These are phyloP conservation scores for Bertia moriformis DNA, from an alignment of 2,329 filamentous ascomycete genomes.

Conservation along the genomic window DNA sequence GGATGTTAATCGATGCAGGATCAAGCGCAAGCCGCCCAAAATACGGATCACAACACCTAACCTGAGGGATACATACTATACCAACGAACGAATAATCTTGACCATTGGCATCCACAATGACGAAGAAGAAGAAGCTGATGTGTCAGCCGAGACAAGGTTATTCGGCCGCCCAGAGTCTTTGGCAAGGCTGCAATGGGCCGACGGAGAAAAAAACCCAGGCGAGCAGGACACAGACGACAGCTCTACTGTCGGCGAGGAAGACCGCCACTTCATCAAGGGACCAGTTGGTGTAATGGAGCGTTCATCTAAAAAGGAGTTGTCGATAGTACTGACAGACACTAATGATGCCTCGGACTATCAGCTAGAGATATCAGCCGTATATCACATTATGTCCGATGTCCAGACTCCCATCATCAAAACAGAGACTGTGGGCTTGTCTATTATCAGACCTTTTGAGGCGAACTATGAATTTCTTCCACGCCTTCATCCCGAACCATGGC, in stretches of 20 bases:
- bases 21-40: conserved; percentile 52
- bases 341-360: conserved; percentile 28
- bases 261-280: conserved; percentile 6
- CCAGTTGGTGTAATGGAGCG: conserved; percentile 16
- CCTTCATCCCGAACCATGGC: conserved; percentile 39
- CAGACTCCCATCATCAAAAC: conserved; percentile 44
- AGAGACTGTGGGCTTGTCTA: conserved; percentile 31
- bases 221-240: background rate
- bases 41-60: conserved; percentile 36
- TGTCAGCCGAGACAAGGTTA: conserved; percentile 31
- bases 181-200: background rate
- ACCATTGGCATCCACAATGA: conserved; percentile 37
- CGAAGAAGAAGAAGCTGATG: conserved; percentile 40
- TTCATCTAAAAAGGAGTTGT: conserved; percentile 13
- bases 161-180: conserved; percentile 19
- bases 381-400: conserved; percentile 37
- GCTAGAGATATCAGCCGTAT: conserved; percentile 38
- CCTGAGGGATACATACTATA: conserved; percentile 39
- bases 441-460: conserved; percentile 44
- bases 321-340: conserved; percentile 18
- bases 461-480: conserved; percentile 42
- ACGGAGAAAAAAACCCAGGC: too few relatives aligned
- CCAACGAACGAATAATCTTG: conserved; percentile 36
- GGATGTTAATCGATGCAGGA: conserved; percentile 30
- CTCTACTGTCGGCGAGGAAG: conserved; percentile 8